Evolutionary conservation across 2,329 filamentous ascomycete genomes (phyloP), one percentile per base, ranked within the genome.

Genomic region (Fusarium sp.): DNA sequence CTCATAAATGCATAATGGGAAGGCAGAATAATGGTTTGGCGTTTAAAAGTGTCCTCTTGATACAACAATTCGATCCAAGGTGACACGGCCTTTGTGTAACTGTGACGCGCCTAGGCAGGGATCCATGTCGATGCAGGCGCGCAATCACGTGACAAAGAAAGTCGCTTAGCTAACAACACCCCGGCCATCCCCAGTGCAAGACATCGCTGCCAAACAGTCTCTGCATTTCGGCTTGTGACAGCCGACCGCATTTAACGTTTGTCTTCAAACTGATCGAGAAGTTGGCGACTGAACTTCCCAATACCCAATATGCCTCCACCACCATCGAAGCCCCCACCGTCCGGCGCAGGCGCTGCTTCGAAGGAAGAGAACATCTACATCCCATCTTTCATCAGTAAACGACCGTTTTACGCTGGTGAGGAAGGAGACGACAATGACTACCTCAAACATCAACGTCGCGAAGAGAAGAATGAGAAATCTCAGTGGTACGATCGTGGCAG

Each of bases 361-460:
- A 97, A 97, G 80, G 94, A 97, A 81, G 94, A 96, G 82, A 99
- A 99, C 87, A 91, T 98, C 80, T 99, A 99, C 86, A 99, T 99
- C 77, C 96, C 96, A 7, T 91, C 93, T 57, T 99, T 98, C 87
- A 99, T 99, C 83, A 95, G 94, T 75, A 98, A 97, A 81, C 95
- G 97, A 74, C 96, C 96, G 6, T 99, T 99, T 83, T 99, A 98
- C 81, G 91, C 97, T 58, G 90, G 89, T 75, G 90, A 93, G 74
- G 93, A 94, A 78, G 91, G 91, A 71, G 89, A 91, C 65, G 88
- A 92, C 66, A 89, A 88, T 78, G 95, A 98, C 77, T 99, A 98
- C 79, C 93, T 99, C 71, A 94, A 97, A 82, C 96, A 99, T 89
- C 96, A 99, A 78, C 94, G 95, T 79, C 78, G 80, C 40, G 80